Evolutionary conservation across 1,139 yeast species (phyloP), one percentile per base, ranked within the genome.

Genomic region (Candida neerlandica): DNA sequence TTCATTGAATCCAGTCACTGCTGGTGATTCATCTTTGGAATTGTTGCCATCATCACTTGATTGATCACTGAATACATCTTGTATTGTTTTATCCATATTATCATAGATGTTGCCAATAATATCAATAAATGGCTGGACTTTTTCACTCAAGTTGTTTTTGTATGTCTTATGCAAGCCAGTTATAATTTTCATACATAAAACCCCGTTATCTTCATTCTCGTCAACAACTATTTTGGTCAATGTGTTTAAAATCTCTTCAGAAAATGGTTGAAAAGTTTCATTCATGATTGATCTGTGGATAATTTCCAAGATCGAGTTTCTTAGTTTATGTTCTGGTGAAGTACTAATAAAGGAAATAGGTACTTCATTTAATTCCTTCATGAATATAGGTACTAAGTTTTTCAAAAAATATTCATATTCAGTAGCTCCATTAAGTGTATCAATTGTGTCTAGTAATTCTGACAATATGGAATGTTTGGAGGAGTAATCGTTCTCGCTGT

Each of bases 161-260:
- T 88, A 94, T 0, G 95, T 83, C 65, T 95, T 87, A 70, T 92
- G 97, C 50, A 94, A 73, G 44, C 88, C 82, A n/a, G 98, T 90
- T 50, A 92, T 78, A 49, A 91, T 85, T 65, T 90, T 92, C 87
- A 92, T 86, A 64, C 96, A 88, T 49, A 91, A 75, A 1, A 91
- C 91, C 44, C 98, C 99, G 64, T 94, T 94, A 57, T 92, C 98
- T 67, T 95, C 99, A 64, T 95, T 94, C 63, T 95, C 99, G 15
- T 71, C 75, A 19, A 80, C 81, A 52, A 94, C 72, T 15, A 88
- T 72, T 32, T 71, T 69, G 61, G 85, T 82, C 50, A 92, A 70
- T n/a, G 78, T 70, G 41, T 82, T 84, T 60, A 89, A 71, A 26
- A 91, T 79, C 33, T 77, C 74, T 41, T 74, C 73, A 0, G 92